Conservation (phyloP, 345 rosid genomes). For the Corymbia maculata region DNA sequence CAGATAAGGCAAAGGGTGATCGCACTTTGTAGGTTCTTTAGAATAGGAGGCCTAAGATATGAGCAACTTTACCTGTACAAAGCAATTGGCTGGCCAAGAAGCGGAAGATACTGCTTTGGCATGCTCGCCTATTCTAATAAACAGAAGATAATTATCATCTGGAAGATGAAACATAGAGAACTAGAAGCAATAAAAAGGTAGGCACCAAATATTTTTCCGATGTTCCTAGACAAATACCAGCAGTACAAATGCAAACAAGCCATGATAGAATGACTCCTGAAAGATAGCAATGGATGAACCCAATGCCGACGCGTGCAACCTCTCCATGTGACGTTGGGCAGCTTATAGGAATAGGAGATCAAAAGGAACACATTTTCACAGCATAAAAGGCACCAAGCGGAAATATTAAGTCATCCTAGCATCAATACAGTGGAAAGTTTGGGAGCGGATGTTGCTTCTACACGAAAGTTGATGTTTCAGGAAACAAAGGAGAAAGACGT, state of each 20-base stretch:
- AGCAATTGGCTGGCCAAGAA: constrained; percentile 89
- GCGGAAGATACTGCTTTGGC: constrained; percentile 97
- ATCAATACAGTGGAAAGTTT: background rate
- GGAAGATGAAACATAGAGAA: constrained; percentile 10
- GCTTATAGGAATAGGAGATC: background rate
- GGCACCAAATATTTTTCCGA: background rate
- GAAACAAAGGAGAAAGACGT: background rate
- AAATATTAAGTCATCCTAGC: background rate
- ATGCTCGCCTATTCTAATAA: constrained; percentile 66
- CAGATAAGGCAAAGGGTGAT: background rate
- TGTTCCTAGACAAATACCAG: background rate
- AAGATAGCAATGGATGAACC: background rate
- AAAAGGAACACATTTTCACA: background rate
- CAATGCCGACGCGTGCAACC: background rate
- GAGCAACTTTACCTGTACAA: constrained; percentile 56
- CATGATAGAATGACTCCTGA: background rate
- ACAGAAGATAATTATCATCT: constrained; percentile 31
- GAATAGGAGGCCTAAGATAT: background rate
- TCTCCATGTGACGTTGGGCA: background rate
- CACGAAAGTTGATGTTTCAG: background rate
- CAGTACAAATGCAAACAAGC: background rate
- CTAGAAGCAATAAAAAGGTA: constrained; percentile 1
- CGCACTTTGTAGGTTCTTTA: background rate
- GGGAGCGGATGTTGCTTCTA: background rate
- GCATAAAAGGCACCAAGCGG: background rate